Evolutionary conservation across 2,329 filamentous ascomycete genomes (phyloP), one percentile per base, ranked within the genome.

Genomic region (Fusarium nisikadoi): DNA sequence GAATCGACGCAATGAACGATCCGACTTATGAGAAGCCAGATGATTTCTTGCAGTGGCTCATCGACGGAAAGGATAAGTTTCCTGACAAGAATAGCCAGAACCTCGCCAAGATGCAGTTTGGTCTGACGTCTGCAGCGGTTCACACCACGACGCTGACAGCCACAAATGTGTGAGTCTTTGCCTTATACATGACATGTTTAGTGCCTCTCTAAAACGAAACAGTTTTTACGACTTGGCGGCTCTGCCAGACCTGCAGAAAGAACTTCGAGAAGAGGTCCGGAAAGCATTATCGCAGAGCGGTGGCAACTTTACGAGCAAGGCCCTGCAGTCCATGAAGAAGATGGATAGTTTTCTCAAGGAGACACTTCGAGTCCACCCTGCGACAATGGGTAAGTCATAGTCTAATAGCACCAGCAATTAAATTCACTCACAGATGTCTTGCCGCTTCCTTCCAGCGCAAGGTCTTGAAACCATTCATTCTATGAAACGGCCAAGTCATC

Each of bases 291-390:
- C 45, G 3, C 43, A 58, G 14, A 59, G 42, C 13, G n/a, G 12
- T 8, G 61, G 54, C 12, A 6, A n/a, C 5, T 52, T 64, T 11
- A 64, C 61, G 14, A 60, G 43, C 27, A 41, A 42, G 14, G 38
- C 11, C 12, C 7, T 60, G n/a, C 43, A 59, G 7, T 36, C 47
- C 1, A 42, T 64, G 61, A 59, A 59, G 20, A 64, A 45, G 39
- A 58, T 64, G 54, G 61, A 64, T 9, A 50, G 36, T 2, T 64
- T 64, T 19, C 43, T 64, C n/a, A 64, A 49, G 3, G 61, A 64
- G 11, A 64, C 23, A 16, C 55, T 58, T 39, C 43, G 43, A 25
- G 43, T 58, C 3, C 43, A 58, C 1, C 55, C 55, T 10, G 55
- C 55, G 2, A 41, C 55, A 1, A 58, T 58, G 55, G 43, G 55